Evolutionary conservation across 345 rosid species (phyloP).

Genomic region (Eutrema heterophyllum): DNA sequence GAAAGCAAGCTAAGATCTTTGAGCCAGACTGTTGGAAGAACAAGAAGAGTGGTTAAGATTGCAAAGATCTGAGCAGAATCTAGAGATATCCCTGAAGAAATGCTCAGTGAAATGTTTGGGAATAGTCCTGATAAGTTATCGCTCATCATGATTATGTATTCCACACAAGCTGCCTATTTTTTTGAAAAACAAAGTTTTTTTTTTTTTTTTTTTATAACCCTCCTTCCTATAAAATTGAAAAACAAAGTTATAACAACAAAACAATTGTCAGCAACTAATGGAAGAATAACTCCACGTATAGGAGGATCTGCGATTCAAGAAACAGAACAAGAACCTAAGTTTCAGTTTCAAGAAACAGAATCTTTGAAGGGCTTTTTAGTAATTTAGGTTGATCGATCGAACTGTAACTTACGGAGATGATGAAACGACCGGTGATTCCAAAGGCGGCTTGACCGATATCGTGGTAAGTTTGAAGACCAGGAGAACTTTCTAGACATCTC

Average conservation of each 20-base stretch:
- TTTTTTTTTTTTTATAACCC: no score
- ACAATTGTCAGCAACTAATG: no score
- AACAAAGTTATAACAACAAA: slow-evolving; percentile 47
- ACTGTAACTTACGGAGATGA: slow-evolving; percentile 54
- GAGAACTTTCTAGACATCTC: slow-evolving; percentile 67
- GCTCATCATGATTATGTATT: slow-evolving; percentile 74
- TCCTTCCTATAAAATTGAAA: no score
- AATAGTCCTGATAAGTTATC: slow-evolving; percentile 68
- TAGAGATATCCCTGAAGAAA: slow-evolving; percentile 42
- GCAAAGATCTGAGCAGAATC: slow-evolving; percentile 48
- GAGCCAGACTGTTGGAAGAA: slow-evolving; percentile 91
- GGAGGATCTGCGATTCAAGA: slow-evolving; percentile 48
- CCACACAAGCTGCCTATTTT: slow-evolving; percentile 73
- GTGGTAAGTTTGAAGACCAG: slow-evolving; percentile 67
- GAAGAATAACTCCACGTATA: slow-evolving; percentile 64
- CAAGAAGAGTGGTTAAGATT: slow-evolving; percentile 42
- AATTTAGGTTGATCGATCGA: neutral
- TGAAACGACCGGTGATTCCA: slow-evolving; percentile 53
- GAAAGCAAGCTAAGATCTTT: slow-evolving; percentile 70
- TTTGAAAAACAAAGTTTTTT: neutral
- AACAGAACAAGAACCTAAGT: slow-evolving; percentile 15
- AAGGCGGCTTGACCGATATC: slow-evolving; percentile 92
- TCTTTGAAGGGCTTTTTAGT: neutral
- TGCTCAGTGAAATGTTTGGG: slow-evolving; percentile 44
- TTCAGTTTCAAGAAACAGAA: slow-evolving; percentile 29